These are phyloP conservation scores for Aspergillus leporis DNA, from an alignment of 495 filamentous ascomycete species.

Conservation along the genomic window DNA sequence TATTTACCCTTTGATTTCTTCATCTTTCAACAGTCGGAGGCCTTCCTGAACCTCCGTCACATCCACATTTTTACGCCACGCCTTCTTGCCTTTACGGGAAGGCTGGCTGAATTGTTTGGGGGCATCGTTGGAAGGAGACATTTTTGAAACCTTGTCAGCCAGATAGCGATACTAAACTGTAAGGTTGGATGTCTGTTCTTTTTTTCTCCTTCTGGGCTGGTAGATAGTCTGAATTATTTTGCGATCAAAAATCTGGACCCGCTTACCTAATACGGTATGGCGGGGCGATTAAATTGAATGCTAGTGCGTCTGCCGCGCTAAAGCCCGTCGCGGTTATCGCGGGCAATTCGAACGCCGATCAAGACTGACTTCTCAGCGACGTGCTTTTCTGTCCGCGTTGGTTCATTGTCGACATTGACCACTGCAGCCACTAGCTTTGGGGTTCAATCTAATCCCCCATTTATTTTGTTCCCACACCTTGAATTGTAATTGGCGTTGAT, in stretches of 20 bases:
- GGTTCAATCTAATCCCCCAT: not conserved
- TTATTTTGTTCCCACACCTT: not conserved
- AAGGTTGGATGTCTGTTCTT: conserved; percentile 21
- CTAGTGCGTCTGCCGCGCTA: conserved; percentile 26
- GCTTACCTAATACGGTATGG: conserved; percentile 33
- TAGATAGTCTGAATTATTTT: conserved; percentile 25
- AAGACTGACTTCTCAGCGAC: conserved; percentile 13
- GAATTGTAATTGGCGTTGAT: conserved; percentile 10
- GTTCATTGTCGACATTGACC: conserved; percentile 11
- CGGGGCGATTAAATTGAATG: conserved; percentile 22
- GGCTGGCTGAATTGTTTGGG: conserved; percentile 73
- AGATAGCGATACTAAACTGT: not conserved
- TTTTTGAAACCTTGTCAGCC: conserved; percentile 21
- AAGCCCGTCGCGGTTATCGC: conserved; percentile 23
- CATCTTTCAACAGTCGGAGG: conserved; percentile 78
- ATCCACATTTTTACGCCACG: conserved; percentile 98
- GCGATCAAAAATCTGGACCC: conserved; percentile 33
- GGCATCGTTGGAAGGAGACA: conserved; percentile 43
- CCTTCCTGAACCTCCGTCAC: conserved; percentile 81
- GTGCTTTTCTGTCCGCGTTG: conserved; percentile 23
- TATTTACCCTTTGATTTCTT: conserved; percentile 80
- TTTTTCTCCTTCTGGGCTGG: conserved; percentile 27
- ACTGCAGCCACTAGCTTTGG: conserved; percentile 11
- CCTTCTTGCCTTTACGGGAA: conserved; percentile 95
- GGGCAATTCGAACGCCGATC: conserved; percentile 11